Conservation (phyloP, 192 early-diverging fungal species). For the Coemansia sp. region DNA sequence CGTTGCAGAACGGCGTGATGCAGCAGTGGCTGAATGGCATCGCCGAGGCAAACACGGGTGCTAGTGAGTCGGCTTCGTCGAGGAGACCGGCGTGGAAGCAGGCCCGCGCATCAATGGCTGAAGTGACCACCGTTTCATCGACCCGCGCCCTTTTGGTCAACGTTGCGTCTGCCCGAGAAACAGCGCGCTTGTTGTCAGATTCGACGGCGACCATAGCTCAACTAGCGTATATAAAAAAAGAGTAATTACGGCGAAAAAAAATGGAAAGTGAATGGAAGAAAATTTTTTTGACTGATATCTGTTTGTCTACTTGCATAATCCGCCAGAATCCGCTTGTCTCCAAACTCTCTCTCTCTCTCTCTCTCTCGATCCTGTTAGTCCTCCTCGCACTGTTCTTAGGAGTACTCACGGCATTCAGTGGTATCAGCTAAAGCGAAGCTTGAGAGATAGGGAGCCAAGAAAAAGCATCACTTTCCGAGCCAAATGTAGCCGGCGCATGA, state of each 20-base stretch:
- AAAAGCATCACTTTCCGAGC: background rate
- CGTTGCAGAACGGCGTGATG: constrained; percentile 64
- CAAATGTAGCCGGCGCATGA: background rate
- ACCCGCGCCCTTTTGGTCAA: constrained; percentile 10
- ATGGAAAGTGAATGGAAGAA: background rate
- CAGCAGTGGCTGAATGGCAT: constrained; percentile 69
- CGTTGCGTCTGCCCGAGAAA: background rate
- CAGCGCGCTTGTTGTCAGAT: constrained; percentile 16
- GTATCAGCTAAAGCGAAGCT: background rate
- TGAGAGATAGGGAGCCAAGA: background rate
- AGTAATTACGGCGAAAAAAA: background rate
- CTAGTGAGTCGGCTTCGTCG: constrained; percentile 21
- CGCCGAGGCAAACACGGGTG: constrained; percentile 26
- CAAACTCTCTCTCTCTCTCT: background rate
- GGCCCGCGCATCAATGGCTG: constrained; percentile 11
- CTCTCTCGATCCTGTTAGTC: background rate
- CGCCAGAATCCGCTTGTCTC: background rate
- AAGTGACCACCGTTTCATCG: background rate
- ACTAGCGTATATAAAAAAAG: background rate
- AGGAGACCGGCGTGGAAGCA: constrained; percentile 39
- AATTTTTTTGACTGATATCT: background rate
- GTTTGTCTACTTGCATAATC: background rate
- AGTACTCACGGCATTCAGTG: background rate
- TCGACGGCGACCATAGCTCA: background rate
- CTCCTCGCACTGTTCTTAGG: background rate